Conservation (phyloP, 2,329 filamentous ascomycete genomes). For the Beauveria medogensis region DNA sequence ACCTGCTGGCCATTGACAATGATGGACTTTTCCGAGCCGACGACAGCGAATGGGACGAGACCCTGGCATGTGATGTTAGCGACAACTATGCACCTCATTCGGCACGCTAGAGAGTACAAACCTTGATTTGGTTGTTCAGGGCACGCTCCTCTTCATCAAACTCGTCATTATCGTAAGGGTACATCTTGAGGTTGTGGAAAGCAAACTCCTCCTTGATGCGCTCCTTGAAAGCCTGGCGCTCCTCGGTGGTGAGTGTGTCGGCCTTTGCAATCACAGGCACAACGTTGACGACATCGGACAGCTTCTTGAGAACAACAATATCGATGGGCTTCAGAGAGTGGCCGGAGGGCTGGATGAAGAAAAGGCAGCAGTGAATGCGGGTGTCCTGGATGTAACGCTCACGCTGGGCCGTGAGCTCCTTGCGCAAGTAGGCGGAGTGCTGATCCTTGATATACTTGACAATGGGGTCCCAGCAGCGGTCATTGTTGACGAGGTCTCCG, state of each 20-base stretch:
- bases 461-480: conserved; percentile 99
- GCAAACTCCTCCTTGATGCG: conserved; percentile 99
- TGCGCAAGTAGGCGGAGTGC: conserved; percentile 97
- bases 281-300: conserved; percentile 98
- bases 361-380: conserved; percentile 97
- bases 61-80: conserved; percentile 47
- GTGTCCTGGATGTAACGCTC: conserved; percentile 99
- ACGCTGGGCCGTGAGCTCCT: conserved; percentile 97
- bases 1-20: conserved; percentile 97
- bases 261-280: conserved; percentile 98
- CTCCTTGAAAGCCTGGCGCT: conserved; percentile 95
- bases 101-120: conserved; percentile 31
- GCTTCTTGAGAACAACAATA: conserved; percentile 98
- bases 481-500: conserved; percentile 98
- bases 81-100: background rate
- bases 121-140: conserved; percentile 95
- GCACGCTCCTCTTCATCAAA: conserved; percentile 93
- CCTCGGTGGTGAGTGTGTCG: conserved; percentile 90
- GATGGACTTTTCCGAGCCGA: conserved; percentile 96
- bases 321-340: conserved; percentile 99
- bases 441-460: conserved; percentile 99
- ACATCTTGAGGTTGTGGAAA: conserved; percentile 99
- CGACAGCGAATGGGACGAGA: conserved; percentile 93
- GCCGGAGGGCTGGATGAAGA: conserved; percentile 98
- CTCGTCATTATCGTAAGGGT: conserved; percentile 98